These are phyloP conservation scores for Paxillus ammoniavirescens DNA, from an alignment of 768 basidiomycete genomes.

Conservation along the genomic window DNA sequence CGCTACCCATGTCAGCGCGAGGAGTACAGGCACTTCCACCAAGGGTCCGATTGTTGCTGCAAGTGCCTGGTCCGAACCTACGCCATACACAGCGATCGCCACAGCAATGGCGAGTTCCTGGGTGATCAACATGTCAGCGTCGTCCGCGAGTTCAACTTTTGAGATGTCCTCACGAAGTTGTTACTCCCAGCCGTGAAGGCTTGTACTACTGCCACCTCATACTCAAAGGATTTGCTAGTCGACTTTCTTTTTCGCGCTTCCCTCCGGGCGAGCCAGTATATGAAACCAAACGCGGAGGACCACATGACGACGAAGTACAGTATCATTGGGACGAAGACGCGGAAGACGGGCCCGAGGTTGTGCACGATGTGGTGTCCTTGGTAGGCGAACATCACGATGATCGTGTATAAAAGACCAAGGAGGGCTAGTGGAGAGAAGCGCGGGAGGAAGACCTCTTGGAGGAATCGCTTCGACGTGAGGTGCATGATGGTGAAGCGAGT, in stretches of 20 bases:
- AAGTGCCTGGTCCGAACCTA: constrained; percentile 73
- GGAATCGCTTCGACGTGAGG: constrained; percentile 43
- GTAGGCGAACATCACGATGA: constrained; percentile 72
- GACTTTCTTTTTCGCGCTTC: constrained; percentile 18
- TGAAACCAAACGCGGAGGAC: constrained; percentile 52
- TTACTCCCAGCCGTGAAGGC: constrained; percentile 80
- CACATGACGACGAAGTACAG: constrained; percentile 82
- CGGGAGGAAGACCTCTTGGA: constrained; percentile 62
- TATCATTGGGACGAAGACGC: constrained; percentile 77
- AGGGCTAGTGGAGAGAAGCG: constrained; percentile 67
- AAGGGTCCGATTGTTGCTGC: constrained; percentile 79
- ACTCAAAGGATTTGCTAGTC: constrained; percentile 36
- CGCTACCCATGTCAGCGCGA: constrained; percentile 66
- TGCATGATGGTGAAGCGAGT: constrained; percentile 59
- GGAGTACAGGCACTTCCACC: constrained; percentile 78
- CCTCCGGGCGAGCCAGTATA: constrained; percentile 46
- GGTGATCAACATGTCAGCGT: not conserved
- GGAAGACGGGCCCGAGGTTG: constrained; percentile 75
- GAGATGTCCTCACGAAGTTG: constrained; percentile 55
- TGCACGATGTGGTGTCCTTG: constrained; percentile 68
- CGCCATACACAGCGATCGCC: constrained; percentile 73
- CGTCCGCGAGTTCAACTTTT: not conserved
- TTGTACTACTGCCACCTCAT: constrained; percentile 75
- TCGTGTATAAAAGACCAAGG: constrained; percentile 78
- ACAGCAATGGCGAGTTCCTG: constrained; percentile 85